Conservation (phyloP, 805 yeast species). For the Crinitomyces ghanaensis region DNA sequence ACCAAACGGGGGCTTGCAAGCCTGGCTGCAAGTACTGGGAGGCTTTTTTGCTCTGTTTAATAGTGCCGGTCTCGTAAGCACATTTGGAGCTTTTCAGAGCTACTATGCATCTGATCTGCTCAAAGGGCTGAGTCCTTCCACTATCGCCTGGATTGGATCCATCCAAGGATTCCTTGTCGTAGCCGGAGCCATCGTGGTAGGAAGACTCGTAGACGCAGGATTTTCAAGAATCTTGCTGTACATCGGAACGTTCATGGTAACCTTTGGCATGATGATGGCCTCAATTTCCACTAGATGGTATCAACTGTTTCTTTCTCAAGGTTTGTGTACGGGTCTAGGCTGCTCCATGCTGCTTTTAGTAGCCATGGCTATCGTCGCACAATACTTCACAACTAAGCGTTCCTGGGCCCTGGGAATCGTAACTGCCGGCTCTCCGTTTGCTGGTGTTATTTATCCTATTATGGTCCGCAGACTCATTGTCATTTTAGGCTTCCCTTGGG, state of each 20-base stretch:
- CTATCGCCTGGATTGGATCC: conserved; percentile 25
- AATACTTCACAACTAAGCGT: conserved; percentile 34
- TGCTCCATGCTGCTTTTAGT: conserved; percentile 33
- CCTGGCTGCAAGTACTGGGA: conserved; percentile 16
- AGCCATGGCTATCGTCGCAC: conserved; percentile 33
- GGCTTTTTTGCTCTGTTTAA: conserved; percentile 13
- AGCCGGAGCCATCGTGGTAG: conserved; percentile 18
- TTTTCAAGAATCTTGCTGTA: conserved; percentile 14
- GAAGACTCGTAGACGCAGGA: conserved; percentile 24
- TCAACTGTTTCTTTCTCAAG: conserved; percentile 43
- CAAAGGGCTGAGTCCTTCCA: conserved; percentile 17
- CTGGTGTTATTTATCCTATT: conserved; percentile 40
- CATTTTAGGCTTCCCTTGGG: conserved; percentile 43
- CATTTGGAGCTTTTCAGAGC: conserved; percentile 21
- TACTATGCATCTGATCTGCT: conserved; percentile 17
- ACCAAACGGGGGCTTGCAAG: conserved; percentile 15
- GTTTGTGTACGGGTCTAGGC: conserved; percentile 38
- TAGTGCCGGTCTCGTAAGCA: conserved; percentile 15
- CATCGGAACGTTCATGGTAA: conserved; percentile 18
- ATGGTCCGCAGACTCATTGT: conserved; percentile 31
- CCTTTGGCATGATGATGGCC: conserved; percentile 24
- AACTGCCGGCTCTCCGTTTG: conserved; percentile 42
- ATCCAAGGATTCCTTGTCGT: conserved; percentile 20
- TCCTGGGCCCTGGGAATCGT: conserved; percentile 36
- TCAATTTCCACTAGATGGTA: conserved; percentile 29